phyloP scores from a whole-genome alignment of 257 asterid species.

The Galeopsis tetrahit region DNA sequence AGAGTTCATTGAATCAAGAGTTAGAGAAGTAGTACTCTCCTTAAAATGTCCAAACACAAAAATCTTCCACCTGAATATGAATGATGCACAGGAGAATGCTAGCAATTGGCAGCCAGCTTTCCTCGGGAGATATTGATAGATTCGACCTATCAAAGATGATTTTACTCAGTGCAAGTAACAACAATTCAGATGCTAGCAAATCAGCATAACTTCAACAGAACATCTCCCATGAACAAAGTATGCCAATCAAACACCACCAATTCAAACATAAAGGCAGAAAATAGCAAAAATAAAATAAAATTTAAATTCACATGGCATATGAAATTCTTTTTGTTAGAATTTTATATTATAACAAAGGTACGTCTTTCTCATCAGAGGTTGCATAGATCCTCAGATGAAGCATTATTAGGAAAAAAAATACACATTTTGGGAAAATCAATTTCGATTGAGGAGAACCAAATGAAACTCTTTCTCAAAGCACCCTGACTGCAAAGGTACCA shows the following conservation, averaged over 20 bases:
- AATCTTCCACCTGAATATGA: constrained; percentile 77
- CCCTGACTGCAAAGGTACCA: not conserved
- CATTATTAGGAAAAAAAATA: not conserved
- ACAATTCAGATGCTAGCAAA: constrained; percentile 3
- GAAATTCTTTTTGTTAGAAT: not conserved
- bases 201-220: constrained; percentile 1
- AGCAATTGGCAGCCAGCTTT: constrained; percentile 94
- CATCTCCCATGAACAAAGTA: not conserved
- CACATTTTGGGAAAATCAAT: not conserved
- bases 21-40: constrained; percentile 3
- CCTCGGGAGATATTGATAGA: constrained; percentile 90
- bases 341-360: not conserved
- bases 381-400: not conserved
- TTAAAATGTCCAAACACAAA: constrained; percentile 13
- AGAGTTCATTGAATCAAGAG: constrained; percentile 33
- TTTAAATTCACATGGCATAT: not conserved
- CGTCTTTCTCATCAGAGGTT: not conserved
- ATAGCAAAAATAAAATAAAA: not conserved
- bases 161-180: constrained; percentile 12
- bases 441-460: not conserved
- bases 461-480: not conserved
- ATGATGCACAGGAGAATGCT: constrained; percentile 87
- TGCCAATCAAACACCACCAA: not conserved
- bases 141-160: constrained; percentile 56
- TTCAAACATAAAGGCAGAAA: not conserved